phyloP scores from a whole-genome alignment of 495 filamentous ascomycete species.

The Podospora pseudopauciseta region DNA sequence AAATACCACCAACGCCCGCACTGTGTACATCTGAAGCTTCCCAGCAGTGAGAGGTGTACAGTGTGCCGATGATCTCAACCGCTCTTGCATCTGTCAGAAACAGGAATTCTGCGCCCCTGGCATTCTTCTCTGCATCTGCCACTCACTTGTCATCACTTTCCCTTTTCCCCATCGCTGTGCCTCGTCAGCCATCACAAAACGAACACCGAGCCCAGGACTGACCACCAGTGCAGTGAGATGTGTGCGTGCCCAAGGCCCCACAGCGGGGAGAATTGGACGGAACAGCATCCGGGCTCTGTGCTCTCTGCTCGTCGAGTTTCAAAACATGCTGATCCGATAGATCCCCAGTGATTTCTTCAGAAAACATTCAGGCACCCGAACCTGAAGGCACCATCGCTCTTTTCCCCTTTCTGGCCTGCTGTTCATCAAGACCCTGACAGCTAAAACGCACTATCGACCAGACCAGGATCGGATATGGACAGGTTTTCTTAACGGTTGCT shows the following conservation, averaged over 20 bases:
- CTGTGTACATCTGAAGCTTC: background rate
- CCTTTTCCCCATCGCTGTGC: background rate
- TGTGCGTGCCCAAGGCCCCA: background rate
- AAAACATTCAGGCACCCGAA: background rate
- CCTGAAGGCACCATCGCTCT: background rate
- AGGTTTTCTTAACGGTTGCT: background rate
- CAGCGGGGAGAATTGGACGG: constrained; percentile 1
- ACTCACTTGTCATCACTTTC: background rate
- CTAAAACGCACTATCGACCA: background rate
- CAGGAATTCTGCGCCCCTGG: background rate
- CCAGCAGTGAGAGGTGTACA: background rate
- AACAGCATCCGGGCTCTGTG: background rate
- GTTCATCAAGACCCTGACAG: background rate
- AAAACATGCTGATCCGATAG: background rate
- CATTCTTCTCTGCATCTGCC: background rate
- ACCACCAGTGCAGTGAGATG: background rate
- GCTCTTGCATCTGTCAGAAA: constrained; percentile 5
- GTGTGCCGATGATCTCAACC: constrained; percentile 1
- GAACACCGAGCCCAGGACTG: background rate
- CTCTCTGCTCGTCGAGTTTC: background rate
- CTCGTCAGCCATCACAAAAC: background rate
- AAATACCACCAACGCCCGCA: background rate
- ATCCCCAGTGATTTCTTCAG: too few species aligned
- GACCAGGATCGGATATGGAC: constrained; percentile 5
- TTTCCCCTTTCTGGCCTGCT: background rate